Evolutionary conservation across 1,139 yeast species (phyloP).

Genomic region (Nematodospora anomalae): DNA sequence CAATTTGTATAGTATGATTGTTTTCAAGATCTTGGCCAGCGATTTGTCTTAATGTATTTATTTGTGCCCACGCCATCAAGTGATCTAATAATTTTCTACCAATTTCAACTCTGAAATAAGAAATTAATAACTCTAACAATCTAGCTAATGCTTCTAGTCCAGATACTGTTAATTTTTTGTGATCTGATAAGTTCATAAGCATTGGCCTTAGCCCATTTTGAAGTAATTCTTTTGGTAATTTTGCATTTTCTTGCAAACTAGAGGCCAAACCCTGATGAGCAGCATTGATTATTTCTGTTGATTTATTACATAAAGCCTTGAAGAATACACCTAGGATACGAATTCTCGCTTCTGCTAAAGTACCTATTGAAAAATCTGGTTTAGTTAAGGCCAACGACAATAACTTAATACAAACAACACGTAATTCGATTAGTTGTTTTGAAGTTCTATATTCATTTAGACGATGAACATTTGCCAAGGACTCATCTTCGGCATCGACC

Average conservation of each 20-base stretch:
- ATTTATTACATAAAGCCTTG: slow-evolving; percentile 85
- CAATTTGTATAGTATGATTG: slow-evolving; percentile 79
- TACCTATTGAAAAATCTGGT: slow-evolving; percentile 73
- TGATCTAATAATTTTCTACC: slow-evolving; percentile 93
- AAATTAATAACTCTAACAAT: slow-evolving; percentile 78
- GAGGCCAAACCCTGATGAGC: slow-evolving; percentile 86
- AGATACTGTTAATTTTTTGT: slow-evolving; percentile 81
- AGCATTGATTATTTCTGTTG: slow-evolving; percentile 87
- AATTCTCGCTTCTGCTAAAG: slow-evolving; percentile 80
- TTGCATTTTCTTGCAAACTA: slow-evolving; percentile 81
- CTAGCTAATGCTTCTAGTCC: slow-evolving; percentile 92
- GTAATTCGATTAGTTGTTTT: slow-evolving; percentile 78
- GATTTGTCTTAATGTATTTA: slow-evolving; percentile 66
- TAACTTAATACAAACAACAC: slow-evolving; percentile 86
- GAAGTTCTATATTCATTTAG: slow-evolving; percentile 85
- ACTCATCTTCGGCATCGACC: slow-evolving; percentile 97
- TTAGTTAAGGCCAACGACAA: slow-evolving; percentile 82
- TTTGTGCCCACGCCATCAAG: slow-evolving; percentile 95
- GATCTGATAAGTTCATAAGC: slow-evolving; percentile 92
- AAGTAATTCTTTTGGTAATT: slow-evolving; percentile 85
- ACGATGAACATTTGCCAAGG: slow-evolving; percentile 83
- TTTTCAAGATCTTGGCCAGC: slow-evolving; percentile 75
- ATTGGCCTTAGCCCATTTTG: slow-evolving; percentile 95
- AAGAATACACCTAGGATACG: slow-evolving; percentile 91
- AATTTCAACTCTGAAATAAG: slow-evolving; percentile 94